Evolutionary conservation across 1,284 basidiomycete genomes (phyloP).

Genomic region (Cryptococcus depauperatus): DNA sequence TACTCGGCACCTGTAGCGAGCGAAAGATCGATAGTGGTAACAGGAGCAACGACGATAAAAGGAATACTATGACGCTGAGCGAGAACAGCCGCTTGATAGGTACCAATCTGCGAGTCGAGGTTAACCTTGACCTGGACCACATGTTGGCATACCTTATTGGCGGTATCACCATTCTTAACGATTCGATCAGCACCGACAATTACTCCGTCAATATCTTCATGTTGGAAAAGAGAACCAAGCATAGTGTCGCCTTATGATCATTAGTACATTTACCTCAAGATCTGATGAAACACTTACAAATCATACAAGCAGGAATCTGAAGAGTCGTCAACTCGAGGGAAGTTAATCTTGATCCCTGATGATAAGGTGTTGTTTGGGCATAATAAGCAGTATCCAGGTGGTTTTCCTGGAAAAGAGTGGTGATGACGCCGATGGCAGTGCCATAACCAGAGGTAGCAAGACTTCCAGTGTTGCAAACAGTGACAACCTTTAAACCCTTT

Average conservation of each 20-base stretch:
- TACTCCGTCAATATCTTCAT: constrained; percentile 75
- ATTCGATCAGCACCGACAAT: constrained; percentile 79
- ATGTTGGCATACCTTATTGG: constrained; percentile 63
- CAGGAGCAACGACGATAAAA: constrained; percentile 81
- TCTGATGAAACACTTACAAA: constrained; percentile 47
- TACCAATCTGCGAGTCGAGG: constrained; percentile 57
- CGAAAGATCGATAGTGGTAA: constrained; percentile 77
- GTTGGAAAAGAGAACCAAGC: constrained; percentile 85
- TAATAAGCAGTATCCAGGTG: constrained; percentile 73
- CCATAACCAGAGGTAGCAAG: constrained; percentile 89
- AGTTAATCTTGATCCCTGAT: constrained; percentile 71
- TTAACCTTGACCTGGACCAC: too few species aligned
- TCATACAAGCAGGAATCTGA: constrained; percentile 77
- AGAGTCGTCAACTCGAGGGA: constrained; percentile 76
- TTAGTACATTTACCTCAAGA: constrained; percentile 2
- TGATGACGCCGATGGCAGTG: constrained; percentile 87
- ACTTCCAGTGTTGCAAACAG: constrained; percentile 92
- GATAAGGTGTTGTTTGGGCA: constrained; percentile 83
- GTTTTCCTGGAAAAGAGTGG: constrained; percentile 67
- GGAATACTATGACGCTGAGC: constrained; percentile 75
- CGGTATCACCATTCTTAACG: constrained; percentile 82
- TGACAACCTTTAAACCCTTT: constrained; percentile 65
- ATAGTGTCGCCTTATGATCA: constrained; percentile 62
- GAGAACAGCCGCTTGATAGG: constrained; percentile 81
- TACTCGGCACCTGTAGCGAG: constrained; percentile 64